Evolutionary conservation across 805 yeast species (phyloP).

Genomic region (Naumovozyma castellii): DNA sequence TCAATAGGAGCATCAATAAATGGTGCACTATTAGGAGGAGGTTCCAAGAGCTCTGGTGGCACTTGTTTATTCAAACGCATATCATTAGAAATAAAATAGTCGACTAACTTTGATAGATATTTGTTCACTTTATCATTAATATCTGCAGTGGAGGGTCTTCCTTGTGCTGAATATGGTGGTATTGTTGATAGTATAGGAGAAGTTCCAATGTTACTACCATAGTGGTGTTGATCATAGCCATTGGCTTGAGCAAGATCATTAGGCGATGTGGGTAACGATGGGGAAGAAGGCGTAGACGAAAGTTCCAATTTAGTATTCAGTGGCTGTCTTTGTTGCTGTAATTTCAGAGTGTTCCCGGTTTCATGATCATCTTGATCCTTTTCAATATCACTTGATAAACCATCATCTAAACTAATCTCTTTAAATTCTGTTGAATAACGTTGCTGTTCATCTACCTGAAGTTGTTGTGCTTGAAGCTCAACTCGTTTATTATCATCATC

Average conservation of each 20-base stretch:
- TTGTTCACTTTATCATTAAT: slow-evolving; percentile 27
- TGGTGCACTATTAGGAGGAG: slow-evolving; percentile 29
- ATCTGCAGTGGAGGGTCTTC: slow-evolving; percentile 22
- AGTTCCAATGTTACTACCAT: slow-evolving; percentile 22
- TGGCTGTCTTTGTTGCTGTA: not conserved
- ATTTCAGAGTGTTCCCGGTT: not conserved
- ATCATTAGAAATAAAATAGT: slow-evolving; percentile 29
- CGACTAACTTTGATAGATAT: slow-evolving; percentile 26
- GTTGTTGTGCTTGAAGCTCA: slow-evolving; percentile 3
- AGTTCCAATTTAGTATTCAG: not conserved
- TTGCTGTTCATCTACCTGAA: slow-evolving; percentile 2
- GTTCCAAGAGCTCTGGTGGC: slow-evolving; percentile 22
- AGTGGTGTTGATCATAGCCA: slow-evolving; percentile 24
- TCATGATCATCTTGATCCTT: slow-evolving; percentile 8
- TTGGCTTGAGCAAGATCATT: slow-evolving; percentile 24
- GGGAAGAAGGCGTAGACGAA: slow-evolving; percentile 21
- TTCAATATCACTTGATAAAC: slow-evolving; percentile 31
- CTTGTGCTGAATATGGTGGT: slow-evolving; percentile 22
- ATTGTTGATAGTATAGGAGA: slow-evolving; percentile 26
- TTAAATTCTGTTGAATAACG: slow-evolving; percentile 16
- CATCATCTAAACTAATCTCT: slow-evolving; percentile 30
- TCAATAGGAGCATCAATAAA: slow-evolving; percentile 69
- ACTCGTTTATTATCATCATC: slow-evolving; percentile 3
- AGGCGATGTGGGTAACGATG: slow-evolving; percentile 29
- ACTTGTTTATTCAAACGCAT: slow-evolving; percentile 18